Base-by-base conservation (phyloP, 371 early-diverging fungal genomes). In the Zopfochytrium polystomum region DNA sequence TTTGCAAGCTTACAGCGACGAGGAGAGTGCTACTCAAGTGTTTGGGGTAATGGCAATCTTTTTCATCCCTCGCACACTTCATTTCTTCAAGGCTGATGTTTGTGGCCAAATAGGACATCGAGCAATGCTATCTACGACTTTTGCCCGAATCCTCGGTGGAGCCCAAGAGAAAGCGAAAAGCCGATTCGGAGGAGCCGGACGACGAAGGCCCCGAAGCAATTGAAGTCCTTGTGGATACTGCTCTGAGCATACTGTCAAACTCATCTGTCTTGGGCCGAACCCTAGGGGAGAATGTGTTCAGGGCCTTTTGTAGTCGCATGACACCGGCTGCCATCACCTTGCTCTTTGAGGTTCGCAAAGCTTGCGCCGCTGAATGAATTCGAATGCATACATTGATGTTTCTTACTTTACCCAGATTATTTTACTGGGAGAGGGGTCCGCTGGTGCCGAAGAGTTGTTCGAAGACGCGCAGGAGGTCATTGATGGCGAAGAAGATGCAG, bases 171-270 rank as follows among this genome's bases (percentile, higher is more conserved):
- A 78, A 80, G 66, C 63, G 69, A 0, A 71, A 77, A 55, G 47
- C 45, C 43, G 42, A 52, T 29, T 67, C 70, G 52, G 67, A 68
- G 27, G 67, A 62, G 67, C 64, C 69, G 54, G 57, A 48, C 6
- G 60, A 48, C 20, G 66, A 81, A 26, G 85, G 86, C 56, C 87
- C 82, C 13, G 78, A 86, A 49, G 91, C 95, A 2, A 81, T 90
- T 33, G 95, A 95, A 62, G 95, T 95, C 31, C 79, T 96, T 62
- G 80, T 93, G 4, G 96, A 96, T 78, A 87, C 93, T 33, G 74
- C 95, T 58, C 75, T 96, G 63, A 84, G 89, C 66, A 87, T 95
- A 77, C 72, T 96, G 76, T 85, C 90, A 52, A 88, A 87, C 65
- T 85, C 87, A n/a, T 90, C 90, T 20, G 80, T 83, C 50, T 68